phyloP scores from a whole-genome alignment of 2,329 filamentous ascomycete species.

The Exophiala sp. region DNA sequence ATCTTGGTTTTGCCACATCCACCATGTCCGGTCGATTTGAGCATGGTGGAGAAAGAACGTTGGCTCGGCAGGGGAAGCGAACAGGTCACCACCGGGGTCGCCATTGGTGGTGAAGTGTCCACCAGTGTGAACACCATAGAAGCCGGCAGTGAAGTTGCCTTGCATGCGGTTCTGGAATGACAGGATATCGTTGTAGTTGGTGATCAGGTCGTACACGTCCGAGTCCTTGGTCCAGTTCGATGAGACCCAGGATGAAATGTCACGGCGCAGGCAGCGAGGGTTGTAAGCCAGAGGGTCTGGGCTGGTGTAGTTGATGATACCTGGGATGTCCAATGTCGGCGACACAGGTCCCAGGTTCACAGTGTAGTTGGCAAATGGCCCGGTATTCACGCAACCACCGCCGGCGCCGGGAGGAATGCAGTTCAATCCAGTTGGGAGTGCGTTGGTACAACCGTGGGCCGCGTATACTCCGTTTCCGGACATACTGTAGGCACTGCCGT shows the following conservation, averaged over 20 bases:
- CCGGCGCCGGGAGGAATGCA: conserved; percentile 25
- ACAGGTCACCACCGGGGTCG: conserved; percentile 24
- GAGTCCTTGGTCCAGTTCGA: conserved; percentile 25
- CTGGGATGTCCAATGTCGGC: conserved; percentile 17
- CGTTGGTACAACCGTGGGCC: conserved; percentile 13
- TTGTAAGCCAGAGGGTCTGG: conserved; percentile 22
- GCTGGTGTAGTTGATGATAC: conserved; percentile 21
- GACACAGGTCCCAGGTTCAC: conserved; percentile 34
- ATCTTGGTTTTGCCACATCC: conserved; percentile 24
- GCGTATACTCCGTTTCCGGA: conserved; percentile 30
- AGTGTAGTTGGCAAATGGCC: conserved; percentile 34
- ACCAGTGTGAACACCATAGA: conserved; percentile 21
- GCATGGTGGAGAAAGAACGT: conserved; percentile 25
- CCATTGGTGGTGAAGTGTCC: conserved; percentile 25
- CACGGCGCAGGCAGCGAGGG: conserved; percentile 21
- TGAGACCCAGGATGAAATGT: conserved; percentile 24
- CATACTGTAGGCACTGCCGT: conserved; percentile 37
- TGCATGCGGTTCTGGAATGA: conserved; percentile 23
- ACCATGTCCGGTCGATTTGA: conserved; percentile 22
- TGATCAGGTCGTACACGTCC: conserved; percentile 15
- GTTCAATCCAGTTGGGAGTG: conserved; percentile 11
- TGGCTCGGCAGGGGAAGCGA: conserved; percentile 21
- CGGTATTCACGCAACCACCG: conserved; percentile 27
- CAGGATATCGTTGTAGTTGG: conserved; percentile 17
- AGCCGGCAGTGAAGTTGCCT: conserved; percentile 17